These are phyloP conservation scores for Herpetospermum pedunculosum DNA, from an alignment of 306 rosid genomes.

Conservation along the genomic window DNA sequence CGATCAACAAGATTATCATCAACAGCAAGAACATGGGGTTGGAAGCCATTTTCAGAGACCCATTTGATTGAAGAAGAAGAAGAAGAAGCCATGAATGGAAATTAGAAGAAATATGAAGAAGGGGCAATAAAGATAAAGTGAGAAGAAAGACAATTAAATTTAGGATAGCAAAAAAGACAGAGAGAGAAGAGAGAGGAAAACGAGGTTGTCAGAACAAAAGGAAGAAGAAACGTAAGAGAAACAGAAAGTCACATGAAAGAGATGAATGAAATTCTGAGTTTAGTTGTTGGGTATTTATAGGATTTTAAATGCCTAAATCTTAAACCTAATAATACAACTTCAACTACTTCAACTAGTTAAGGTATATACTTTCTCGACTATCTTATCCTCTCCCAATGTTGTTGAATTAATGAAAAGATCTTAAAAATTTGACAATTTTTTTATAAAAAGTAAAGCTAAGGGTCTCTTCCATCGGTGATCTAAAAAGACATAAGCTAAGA, in stretches of 20 bases:
- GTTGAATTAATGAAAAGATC: too few relatives aligned
- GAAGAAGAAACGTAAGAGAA: neutral
- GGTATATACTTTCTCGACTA: too few relatives aligned
- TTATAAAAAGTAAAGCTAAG: too few relatives aligned
- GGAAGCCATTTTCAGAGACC: slow-evolving; percentile 30
- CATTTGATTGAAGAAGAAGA: slow-evolving; percentile 26
- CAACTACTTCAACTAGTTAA: too few relatives aligned
- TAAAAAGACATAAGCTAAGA: too few relatives aligned
- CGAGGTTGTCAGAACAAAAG: neutral
- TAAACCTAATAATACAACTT: too few relatives aligned
- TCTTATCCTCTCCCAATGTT: too few relatives aligned
- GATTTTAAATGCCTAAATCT: too few relatives aligned
- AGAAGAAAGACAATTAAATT: neutral
- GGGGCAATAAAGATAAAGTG: neutral
- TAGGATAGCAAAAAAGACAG: neutral
- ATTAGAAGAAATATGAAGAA: neutral
- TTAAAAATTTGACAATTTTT: too few relatives aligned
- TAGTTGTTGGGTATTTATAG: neutral
- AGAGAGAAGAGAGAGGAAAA: neutral
- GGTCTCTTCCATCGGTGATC: too few relatives aligned
- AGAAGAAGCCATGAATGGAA: slow-evolving; percentile 26
- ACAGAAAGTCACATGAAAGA: neutral
- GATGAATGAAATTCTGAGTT: neutral
- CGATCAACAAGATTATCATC: slow-evolving; percentile 79
- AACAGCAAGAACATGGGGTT: slow-evolving; percentile 89